Evolutionary conservation across 1,284 basidiomycete species (phyloP).

Genomic region (Sphagnurus paluster): DNA sequence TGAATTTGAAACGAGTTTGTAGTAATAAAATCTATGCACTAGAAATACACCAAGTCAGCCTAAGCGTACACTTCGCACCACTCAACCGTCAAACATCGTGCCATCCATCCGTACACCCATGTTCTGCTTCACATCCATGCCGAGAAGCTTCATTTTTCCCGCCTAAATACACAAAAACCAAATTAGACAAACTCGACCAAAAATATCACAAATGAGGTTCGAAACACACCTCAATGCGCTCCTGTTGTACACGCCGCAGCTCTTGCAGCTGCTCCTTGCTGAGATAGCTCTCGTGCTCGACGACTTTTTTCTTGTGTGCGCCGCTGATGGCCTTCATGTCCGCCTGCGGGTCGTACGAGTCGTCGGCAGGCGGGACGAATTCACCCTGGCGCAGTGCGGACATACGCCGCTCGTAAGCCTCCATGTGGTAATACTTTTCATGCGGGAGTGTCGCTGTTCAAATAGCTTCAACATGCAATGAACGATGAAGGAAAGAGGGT

Average conservation of each 20-base stretch:
- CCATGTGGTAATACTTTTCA: constrained; percentile 91
- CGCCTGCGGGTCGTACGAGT: constrained; percentile 74
- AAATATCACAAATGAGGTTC: constrained; percentile 3
- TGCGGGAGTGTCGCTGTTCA: constrained; percentile 85
- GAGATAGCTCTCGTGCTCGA: constrained; percentile 72
- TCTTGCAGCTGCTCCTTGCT: constrained; percentile 78
- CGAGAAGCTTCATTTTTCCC: constrained; percentile 79
- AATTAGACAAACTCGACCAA: background rate
- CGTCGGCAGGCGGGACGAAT: constrained; percentile 65
- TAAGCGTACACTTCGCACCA: no score
- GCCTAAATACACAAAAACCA: constrained; percentile 40
- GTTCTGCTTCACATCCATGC: constrained; percentile 78
- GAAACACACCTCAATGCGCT: constrained; percentile 66
- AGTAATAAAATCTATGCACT: no score
- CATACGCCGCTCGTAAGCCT: constrained; percentile 80
- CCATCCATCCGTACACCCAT: constrained; percentile 83
- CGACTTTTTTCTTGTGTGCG: constrained; percentile 61
- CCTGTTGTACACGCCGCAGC: constrained; percentile 76
- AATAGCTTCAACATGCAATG: constrained; percentile 8
- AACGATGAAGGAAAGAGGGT: background rate
- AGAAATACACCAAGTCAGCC: no score
- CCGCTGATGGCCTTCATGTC: constrained; percentile 76
- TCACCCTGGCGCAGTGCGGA: constrained; percentile 77
- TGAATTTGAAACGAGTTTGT: no score
- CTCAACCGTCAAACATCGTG: constrained; percentile 39